Percentiles rank a stretch among this genome's conserved stretches.
Evolutionary conservation across 768 basidiomycete genomes (phyloP).

Genomic region (button mushroom (Agaricus bisporus)): DNA sequence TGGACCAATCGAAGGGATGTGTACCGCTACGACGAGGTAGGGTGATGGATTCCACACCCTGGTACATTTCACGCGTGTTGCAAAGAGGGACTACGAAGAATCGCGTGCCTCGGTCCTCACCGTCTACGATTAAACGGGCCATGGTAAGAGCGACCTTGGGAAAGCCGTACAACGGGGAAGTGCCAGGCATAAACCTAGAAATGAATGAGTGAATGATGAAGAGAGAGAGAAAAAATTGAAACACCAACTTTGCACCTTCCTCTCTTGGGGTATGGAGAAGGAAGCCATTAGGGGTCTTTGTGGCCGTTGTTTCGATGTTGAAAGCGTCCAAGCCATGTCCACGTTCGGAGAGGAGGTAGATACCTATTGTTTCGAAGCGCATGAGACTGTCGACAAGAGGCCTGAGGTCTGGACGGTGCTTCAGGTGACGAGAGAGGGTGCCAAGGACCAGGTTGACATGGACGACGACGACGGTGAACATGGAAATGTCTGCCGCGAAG

Average conservation of each 20-base stretch:
- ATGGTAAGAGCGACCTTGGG: conserved; percentile 52
- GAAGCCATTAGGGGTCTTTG: conserved; percentile 41
- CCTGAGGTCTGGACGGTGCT: conserved; percentile 40
- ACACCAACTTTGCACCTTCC: conserved; percentile 51
- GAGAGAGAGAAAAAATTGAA: background rate
- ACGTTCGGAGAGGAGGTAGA: conserved; percentile 48
- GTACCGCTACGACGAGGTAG: conserved; percentile 48
- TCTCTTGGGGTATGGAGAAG: conserved; percentile 50
- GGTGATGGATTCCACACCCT: conserved; percentile 43
- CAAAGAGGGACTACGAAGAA: conserved; percentile 54
- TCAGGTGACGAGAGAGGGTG: conserved; percentile 44
- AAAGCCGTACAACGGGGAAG: conserved; percentile 46
- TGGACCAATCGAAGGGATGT: conserved; percentile 48
- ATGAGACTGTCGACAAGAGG: conserved; percentile 44
- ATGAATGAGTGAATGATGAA: conserved; percentile 6
- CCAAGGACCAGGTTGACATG: conserved; percentile 51
- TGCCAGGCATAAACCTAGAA: conserved; percentile 52
- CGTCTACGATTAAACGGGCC: conserved; percentile 47
- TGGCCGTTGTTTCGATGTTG: conserved; percentile 59
- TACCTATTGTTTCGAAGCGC: conserved; percentile 45
- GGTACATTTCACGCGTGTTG: conserved; percentile 45
- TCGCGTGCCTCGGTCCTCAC: conserved; percentile 42
- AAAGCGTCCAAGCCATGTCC: conserved; percentile 58
- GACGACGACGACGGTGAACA: conserved; percentile 46
- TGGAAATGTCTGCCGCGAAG: conserved; percentile 42